Percentiles rank a stretch among this genome's conserved stretches.
These are phyloP conservation scores for Tetrapisispora namnaoensis DNA, from an alignment of 805 yeast genomes.

Conservation along the genomic window DNA sequence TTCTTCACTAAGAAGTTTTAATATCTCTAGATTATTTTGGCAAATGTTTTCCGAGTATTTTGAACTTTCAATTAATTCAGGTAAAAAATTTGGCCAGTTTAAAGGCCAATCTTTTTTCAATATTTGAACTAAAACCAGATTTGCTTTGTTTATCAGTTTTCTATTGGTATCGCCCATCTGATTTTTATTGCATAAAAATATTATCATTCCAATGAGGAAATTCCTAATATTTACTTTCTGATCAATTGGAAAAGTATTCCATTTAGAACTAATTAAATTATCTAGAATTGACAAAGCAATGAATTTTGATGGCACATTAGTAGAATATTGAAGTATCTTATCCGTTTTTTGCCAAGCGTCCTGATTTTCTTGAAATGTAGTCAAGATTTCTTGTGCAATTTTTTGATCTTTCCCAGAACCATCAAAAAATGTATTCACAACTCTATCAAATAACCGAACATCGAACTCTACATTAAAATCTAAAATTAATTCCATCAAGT, in stretches of 20 bases:
- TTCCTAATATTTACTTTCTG: conserved; percentile 88
- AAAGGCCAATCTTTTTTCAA: conserved; percentile 97
- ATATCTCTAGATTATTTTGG: conserved; percentile 89
- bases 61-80: conserved; percentile 77
- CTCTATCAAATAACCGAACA: conserved; percentile 63
- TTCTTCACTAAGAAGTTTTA: conserved; percentile 81
- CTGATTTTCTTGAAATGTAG: conserved; percentile 82
- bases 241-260: conserved; percentile 82
- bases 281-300: conserved; percentile 85
- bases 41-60: conserved; percentile 82
- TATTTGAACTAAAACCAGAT: conserved; percentile 82
- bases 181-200: conserved; percentile 77
- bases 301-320: conserved; percentile 76
- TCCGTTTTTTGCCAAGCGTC: conserved; percentile 92
- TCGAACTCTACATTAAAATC: conserved; percentile 78
- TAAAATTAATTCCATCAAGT: conserved; percentile 67
- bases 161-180: conserved; percentile 53
- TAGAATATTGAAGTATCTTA: conserved; percentile 65
- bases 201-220: conserved; percentile 85
- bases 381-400: conserved; percentile 57
- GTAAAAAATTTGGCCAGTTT: conserved; percentile 92
- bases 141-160: conserved; percentile 82
- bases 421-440: conserved; percentile 72
- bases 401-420: conserved; percentile 60
- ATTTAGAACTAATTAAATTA: conserved; percentile 73